These are phyloP conservation scores for Tetragonia tetragonoides DNA, from an alignment of 148 eudicot genomes.

Conservation along the genomic window DNA sequence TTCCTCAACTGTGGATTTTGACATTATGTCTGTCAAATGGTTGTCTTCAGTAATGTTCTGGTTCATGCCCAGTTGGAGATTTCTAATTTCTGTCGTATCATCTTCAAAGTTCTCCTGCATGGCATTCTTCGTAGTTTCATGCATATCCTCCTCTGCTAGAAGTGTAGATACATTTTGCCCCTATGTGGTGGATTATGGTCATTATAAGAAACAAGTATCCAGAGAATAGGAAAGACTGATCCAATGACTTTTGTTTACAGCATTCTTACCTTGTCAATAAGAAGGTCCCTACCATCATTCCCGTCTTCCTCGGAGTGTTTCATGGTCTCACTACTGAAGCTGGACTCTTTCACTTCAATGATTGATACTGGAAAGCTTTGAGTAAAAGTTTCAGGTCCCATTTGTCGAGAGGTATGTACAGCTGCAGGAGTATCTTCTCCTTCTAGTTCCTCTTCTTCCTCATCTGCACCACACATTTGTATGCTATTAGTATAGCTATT, in stretches of 20 bases:
- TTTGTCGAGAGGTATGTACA: not conserved
- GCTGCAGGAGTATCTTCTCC: conserved; percentile 12
- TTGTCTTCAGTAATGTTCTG: conserved; percentile 9
- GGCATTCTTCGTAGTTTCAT: not conserved
- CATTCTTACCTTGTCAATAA: conserved; percentile 5
- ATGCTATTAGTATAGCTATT: not conserved
- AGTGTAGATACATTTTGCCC: not conserved
- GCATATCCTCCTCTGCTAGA: not conserved
- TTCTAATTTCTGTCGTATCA: not conserved
- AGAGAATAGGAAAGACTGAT: not conserved
- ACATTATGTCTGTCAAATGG: not conserved
- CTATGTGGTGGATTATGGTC: not conserved
- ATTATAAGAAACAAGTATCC: not conserved
- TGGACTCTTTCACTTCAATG: conserved; percentile 1
- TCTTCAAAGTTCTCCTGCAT: not conserved
- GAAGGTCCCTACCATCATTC: not conserved
- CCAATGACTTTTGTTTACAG: not conserved
- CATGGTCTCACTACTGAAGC: not conserved
- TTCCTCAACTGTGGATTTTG: not conserved
- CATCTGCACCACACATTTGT: conserved; percentile 19
- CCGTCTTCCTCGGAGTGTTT: not conserved
- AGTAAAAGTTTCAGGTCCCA: conserved; percentile 12
- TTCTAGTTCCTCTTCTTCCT: not conserved
- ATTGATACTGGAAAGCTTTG: conserved; percentile 6
- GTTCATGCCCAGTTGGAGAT: not conserved